Evolutionary conservation across 1,284 basidiomycete genomes (phyloP).

Genomic region (Kalmanozyma brasiliensis): DNA sequence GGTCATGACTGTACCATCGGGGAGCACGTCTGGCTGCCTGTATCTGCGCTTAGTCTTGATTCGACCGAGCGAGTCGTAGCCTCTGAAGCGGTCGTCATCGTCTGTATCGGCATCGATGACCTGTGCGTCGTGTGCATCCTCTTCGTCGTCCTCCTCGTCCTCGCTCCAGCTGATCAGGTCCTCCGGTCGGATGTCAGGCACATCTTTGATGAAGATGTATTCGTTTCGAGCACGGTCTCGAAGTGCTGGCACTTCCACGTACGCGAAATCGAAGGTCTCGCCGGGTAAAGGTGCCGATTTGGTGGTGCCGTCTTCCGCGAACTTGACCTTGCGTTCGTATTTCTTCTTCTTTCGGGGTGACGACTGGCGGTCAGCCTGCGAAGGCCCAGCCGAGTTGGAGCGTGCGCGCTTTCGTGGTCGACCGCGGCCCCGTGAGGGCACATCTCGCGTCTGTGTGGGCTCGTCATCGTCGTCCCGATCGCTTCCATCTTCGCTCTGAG

Average conservation of each 20-base stretch:
- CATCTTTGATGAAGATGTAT: slow-evolving; percentile 33
- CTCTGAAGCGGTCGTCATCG: neutral
- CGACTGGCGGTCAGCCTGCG: neutral
- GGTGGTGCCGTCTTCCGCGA: slow-evolving; percentile 47
- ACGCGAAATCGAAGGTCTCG: slow-evolving; percentile 33
- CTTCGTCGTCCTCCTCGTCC: slow-evolving; percentile 32
- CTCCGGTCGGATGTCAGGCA: slow-evolving; percentile 35
- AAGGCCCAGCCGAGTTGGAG: slow-evolving; percentile 4
- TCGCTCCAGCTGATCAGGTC: slow-evolving; percentile 33
- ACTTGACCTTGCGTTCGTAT: slow-evolving; percentile 34
- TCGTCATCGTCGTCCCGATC: slow-evolving; percentile 6
- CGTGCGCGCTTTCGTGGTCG: slow-evolving; percentile 21
- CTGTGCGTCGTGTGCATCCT: slow-evolving; percentile 8
- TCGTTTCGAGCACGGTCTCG: slow-evolving; percentile 40
- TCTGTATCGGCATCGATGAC: slow-evolving; percentile 1
- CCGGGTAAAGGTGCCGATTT: slow-evolving; percentile 24
- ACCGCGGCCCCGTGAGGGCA: slow-evolving; percentile 11
- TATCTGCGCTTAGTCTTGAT: slow-evolving; percentile 11
- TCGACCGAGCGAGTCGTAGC: slow-evolving; percentile 12
- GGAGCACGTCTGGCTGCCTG: slow-evolving; percentile 14
- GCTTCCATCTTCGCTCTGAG: neutral
- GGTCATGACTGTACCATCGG: slow-evolving; percentile 27
- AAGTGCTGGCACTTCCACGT: slow-evolving; percentile 24
- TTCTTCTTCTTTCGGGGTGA: slow-evolving; percentile 25
- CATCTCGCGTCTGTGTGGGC: slow-evolving; percentile 1